Conservation (phyloP, 352 stramenopile genomes). For the Peronospora destructor region DNA sequence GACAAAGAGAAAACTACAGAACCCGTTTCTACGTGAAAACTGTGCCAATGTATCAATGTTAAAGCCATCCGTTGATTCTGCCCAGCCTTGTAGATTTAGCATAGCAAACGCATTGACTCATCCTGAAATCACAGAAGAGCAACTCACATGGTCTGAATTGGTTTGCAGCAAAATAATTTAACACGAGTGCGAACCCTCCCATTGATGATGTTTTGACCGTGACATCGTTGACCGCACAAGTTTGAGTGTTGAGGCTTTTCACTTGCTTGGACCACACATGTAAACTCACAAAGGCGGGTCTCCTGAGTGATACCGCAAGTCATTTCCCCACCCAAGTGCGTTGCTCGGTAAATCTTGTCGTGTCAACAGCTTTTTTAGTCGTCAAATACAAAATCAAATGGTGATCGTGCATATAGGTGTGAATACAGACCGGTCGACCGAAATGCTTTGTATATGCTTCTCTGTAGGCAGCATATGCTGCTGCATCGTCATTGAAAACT, state of each 20-base stretch:
- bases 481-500: constrained; percentile 22
- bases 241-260: constrained; percentile 34
- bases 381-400: constrained; percentile 16
- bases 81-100: no score
- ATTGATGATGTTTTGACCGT: constrained; percentile 37
- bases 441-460: constrained; percentile 42
- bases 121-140: no score
- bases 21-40: no score
- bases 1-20: no score
- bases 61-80: no score
- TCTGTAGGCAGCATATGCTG: constrained; percentile 26
- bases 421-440: constrained; percentile 35
- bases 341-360: constrained; percentile 53
- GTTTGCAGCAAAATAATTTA: no score
- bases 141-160: no score
- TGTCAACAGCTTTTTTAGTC: constrained; percentile 55
- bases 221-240: constrained; percentile 63
- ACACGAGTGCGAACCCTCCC: no score
- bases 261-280: constrained; percentile 65
- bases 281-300: constrained; percentile 73
- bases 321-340: constrained; percentile 68
- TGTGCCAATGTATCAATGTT: no score
- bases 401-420: constrained; percentile 34
- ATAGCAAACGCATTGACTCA: no score
- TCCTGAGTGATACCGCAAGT: constrained; percentile 69